Percentiles rank a stretch among this genome's conserved stretches.
phyloP scores from a whole-genome alignment of 225 moss, liverwort and hornwort genomes.

The Sphagnum tenellum region DNA sequence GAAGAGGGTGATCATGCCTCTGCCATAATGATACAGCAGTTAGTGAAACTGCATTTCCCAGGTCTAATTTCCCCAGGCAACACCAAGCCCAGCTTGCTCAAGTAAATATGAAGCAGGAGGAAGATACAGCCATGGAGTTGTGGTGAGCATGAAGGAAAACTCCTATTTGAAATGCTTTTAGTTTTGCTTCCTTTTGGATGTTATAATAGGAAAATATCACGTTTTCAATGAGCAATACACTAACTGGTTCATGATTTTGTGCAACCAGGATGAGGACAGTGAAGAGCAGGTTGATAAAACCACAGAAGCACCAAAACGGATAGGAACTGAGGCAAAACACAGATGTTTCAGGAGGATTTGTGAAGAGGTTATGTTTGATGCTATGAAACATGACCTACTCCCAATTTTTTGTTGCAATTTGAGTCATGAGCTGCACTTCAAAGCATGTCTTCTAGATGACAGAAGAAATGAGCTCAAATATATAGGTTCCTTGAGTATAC shows the following conservation, averaged over 20 bases:
- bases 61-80: slow-evolving; percentile 10
- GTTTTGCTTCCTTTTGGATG: neutral
- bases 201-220: neutral
- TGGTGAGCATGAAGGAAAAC: neutral
- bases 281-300: slow-evolving; percentile 36
- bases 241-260: too few species aligned
- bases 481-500: too few species aligned
- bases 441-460: too few species aligned
- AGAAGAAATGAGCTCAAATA: too few species aligned
- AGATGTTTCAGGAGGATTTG: too few species aligned
- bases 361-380: too few species aligned
- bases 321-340: slow-evolving; percentile 29
- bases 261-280: slow-evolving; percentile 36
- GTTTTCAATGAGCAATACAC: too few species aligned
- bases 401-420: too few species aligned
- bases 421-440: too few species aligned
- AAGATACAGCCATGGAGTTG: slow-evolving; percentile 36
- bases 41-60: slow-evolving; percentile 52
- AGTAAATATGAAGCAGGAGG: slow-evolving; percentile 22
- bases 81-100: slow-evolving; percentile 15
- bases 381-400: too few species aligned
- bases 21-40: slow-evolving; percentile 34
- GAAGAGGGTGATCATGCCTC: slow-evolving; percentile 39
- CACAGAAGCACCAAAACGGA: slow-evolving; percentile 28
- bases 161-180: slow-evolving; percentile 4